Percentiles rank a stretch among this genome's conserved stretches.
phyloP scores from a whole-genome alignment of 805 yeast species.

The Yamadazyma akitaensis region DNA sequence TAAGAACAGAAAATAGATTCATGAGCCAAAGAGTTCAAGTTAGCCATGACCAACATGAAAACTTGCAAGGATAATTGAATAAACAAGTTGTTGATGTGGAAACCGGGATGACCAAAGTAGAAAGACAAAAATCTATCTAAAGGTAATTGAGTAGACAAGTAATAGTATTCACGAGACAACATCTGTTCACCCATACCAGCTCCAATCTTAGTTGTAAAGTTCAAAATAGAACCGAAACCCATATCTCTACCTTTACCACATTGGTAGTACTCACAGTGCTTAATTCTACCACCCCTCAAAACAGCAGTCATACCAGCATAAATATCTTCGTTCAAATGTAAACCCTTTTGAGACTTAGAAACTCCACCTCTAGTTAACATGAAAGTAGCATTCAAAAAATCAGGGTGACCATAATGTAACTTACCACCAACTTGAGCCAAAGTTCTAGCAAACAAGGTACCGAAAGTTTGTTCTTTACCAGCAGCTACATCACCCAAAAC shows the following conservation, averaged over 20 bases:
- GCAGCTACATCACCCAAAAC: slow-evolving; percentile 84
- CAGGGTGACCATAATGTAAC: slow-evolving; percentile 85
- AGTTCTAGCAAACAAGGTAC: slow-evolving; percentile 79
- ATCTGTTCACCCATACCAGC: slow-evolving; percentile 91
- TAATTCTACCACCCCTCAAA: slow-evolving; percentile 77
- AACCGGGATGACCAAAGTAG: slow-evolving; percentile 84
- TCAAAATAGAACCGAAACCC: slow-evolving; percentile 79
- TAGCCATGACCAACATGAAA: slow-evolving; percentile 58
- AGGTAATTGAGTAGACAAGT: slow-evolving; percentile 73
- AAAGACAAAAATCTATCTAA: slow-evolving; percentile 75
- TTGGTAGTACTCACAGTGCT: slow-evolving; percentile 79
- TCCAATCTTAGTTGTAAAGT: slow-evolving; percentile 81
- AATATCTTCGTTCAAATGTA: slow-evolving; percentile 81
- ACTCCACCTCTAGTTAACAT: slow-evolving; percentile 88
- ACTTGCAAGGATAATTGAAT: slow-evolving; percentile 58
- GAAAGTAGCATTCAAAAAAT: slow-evolving; percentile 68
- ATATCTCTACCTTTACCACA: slow-evolving; percentile 87
- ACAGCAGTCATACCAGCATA: slow-evolving; percentile 84
- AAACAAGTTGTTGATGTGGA: slow-evolving; percentile 75
- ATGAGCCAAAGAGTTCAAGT: slow-evolving; percentile 60
- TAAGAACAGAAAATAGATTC: slow-evolving; percentile 62
- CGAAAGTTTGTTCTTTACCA: slow-evolving; percentile 85
- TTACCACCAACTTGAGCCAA: slow-evolving; percentile 80
- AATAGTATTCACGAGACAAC: slow-evolving; percentile 77
- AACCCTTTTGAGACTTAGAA: slow-evolving; percentile 79